phyloP scores from a whole-genome alignment of 225 moss, liverwort and hornwort species.

The Anthoceros angustus region DNA sequence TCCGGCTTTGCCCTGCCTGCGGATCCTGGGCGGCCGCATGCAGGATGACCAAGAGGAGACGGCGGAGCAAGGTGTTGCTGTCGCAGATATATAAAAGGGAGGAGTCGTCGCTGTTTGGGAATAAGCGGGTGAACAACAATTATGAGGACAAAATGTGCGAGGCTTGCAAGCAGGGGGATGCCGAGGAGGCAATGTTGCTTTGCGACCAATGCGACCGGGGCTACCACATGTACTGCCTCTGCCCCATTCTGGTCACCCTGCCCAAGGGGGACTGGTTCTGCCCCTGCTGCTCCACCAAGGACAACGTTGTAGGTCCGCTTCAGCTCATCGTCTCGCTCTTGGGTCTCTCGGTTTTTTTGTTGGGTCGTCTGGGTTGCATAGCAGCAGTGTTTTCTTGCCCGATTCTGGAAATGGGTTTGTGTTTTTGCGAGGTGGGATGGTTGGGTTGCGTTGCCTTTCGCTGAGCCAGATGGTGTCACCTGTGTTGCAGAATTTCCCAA shows the following conservation, averaged over 20 bases:
- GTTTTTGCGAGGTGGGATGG: background rate
- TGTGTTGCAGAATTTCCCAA: conserved; percentile 58
- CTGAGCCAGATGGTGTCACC: conserved; percentile 1
- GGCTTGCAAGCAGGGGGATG: conserved; percentile 44
- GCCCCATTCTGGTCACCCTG: conserved; percentile 49
- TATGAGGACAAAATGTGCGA: conserved; percentile 41
- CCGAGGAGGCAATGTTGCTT: conserved; percentile 74
- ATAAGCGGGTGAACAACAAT: conserved; percentile 13
- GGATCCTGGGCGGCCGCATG: background rate
- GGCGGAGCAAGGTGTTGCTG: background rate
- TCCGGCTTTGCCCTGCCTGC: background rate
- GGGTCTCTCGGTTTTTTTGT: background rate
- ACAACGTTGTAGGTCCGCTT: conserved; percentile 33
- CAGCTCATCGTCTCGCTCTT: background rate
- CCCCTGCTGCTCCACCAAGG: conserved; percentile 37
- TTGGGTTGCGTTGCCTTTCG: background rate
- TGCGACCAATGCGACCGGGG: conserved; percentile 79
- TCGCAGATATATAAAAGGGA: background rate
- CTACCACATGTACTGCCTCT: conserved; percentile 70
- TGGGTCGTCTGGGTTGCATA: no score
- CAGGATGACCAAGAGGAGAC: background rate
- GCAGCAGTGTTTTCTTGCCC: background rate
- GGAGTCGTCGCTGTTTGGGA: background rate
- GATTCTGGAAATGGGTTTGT: no score
- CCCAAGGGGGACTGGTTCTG: conserved; percentile 75